Conservation (phyloP, 345 rosid genomes). For the Bruguiera sexangula region DNA sequence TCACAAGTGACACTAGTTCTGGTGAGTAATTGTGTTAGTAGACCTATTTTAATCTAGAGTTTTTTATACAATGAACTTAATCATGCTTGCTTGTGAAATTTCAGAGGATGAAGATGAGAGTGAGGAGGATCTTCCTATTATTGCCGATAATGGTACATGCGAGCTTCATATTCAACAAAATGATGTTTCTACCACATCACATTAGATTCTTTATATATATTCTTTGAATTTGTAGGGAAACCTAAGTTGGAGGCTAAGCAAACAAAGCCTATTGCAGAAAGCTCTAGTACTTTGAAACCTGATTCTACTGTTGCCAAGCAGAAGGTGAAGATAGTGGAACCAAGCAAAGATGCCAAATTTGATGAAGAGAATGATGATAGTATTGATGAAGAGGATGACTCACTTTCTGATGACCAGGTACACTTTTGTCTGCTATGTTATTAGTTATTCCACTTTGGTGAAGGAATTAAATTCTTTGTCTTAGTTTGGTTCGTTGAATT, state of each 20-base stretch:
- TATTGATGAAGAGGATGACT: neutral
- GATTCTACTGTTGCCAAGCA: conserved; percentile 24
- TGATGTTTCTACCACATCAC: no score
- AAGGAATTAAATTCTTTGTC: neutral
- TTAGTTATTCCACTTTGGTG: neutral
- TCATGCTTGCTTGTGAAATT: neutral
- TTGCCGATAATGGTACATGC: conserved; percentile 25
- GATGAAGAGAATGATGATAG: neutral
- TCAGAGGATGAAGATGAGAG: conserved; percentile 30
- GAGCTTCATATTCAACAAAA: no score
- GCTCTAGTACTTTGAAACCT: conserved; percentile 20
- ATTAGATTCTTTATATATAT: no score
- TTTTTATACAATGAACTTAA: neutral
- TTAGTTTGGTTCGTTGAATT: neutral
- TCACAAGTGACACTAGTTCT: conserved; percentile 2
- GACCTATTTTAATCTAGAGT: neutral
- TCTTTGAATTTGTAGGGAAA: conserved; percentile 25
- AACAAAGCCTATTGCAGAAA: conserved; percentile 2
- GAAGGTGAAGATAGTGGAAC: neutral
- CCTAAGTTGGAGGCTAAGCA: conserved; percentile 17
- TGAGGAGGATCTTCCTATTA: conserved; percentile 15
- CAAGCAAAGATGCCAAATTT: neutral
- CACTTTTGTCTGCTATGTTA: neutral
- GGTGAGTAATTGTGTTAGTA: conserved; percentile 16
- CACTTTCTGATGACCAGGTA: conserved; percentile 41